These are phyloP conservation scores for Peziza echinospora DNA, from an alignment of 495 filamentous ascomycete species.

Conservation along the genomic window DNA sequence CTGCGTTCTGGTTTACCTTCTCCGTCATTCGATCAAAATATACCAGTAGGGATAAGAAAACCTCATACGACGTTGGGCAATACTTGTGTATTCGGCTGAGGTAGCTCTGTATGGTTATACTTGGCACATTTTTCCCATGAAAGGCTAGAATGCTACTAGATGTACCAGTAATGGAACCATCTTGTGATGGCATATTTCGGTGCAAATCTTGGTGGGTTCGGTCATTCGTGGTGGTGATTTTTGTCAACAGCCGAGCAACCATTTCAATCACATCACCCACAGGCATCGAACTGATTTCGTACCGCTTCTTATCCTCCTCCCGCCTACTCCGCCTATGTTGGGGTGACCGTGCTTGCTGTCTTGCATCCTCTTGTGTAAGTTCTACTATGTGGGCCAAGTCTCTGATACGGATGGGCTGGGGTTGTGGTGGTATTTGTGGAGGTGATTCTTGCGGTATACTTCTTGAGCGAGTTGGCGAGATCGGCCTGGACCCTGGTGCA, in stretches of 20 bases:
- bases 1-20: conserved; percentile 47
- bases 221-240: conserved; percentile 96
- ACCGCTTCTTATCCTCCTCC: conserved; percentile 23
- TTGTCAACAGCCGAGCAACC: conserved; percentile 94
- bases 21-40: conserved; percentile 99
- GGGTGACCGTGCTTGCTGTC: conserved; percentile 4
- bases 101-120: conserved; percentile 92
- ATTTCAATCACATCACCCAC: conserved; percentile 97
- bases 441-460: conserved; percentile 5
- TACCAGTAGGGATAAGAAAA: conserved; percentile 82
- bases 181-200: conserved; percentile 41
- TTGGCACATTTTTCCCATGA: conserved; percentile 95
- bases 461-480: conserved; percentile 5
- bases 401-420: conserved; percentile 12
- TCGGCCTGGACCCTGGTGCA: conserved; percentile 1
- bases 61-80: conserved; percentile 95
- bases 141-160: conserved; percentile 92
- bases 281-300: conserved; percentile 96
- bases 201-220: conserved; percentile 68
- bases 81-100: conserved; percentile 95
- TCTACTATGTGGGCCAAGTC: conserved; percentile 16
- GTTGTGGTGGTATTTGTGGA: conserved; percentile 4
- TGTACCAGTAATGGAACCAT: conserved; percentile 46
- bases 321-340: conserved; percentile 9
- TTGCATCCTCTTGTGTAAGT: conserved; percentile 12